Evolutionary conservation across 1,284 basidiomycete species (phyloP), one percentile per base, ranked within the genome.

Genomic region (Mycena citricolor): DNA sequence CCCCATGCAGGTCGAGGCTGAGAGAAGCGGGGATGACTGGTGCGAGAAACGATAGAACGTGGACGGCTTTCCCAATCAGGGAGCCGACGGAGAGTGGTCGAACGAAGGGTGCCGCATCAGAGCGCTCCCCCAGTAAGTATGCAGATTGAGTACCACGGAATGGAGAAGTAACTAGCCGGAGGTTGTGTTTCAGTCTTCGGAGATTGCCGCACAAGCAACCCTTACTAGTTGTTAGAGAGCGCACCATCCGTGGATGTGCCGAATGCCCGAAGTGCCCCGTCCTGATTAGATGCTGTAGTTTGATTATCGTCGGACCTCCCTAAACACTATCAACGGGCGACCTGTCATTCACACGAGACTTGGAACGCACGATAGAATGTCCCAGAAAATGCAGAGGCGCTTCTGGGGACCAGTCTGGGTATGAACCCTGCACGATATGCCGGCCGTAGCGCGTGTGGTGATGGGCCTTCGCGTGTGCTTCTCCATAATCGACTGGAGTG

Each of bases 301-400:
- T 76, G 19, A 68, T 59, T 32, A 77, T 66, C 5, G 74, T 77
- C 1, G 70, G 61, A 7, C 73, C 75, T n/a, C 76, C 75, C 74
- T 77, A 33, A 6, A n/a, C n/a, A n/a, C n/a, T n/a, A n/a, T n/a
- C n/a, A n/a, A n/a, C n/a, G n/a, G n/a, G n/a, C n/a, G n/a, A n/a
- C 14, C 32, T 16, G 23, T 30, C 13, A 29, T 20, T 33, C 4
- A 25, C 24, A 8, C 12, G 10, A 23, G n/a, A 8, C n/a, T 8
- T n/a, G 23, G 37, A 3, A 50, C 65, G 25, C 53, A 74, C 77
- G 38, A 80, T 63, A 1, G 76, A 79, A 57, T 79, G 75, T 1
- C 74, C 77, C 1, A 81, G 45, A 46, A 81, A 77, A 57, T 80
- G 77, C 10, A 78, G 56, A 0, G 76, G 76, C 4, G 57, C 57